Conservation (phyloP, 1,139 yeast genomes). For the Suhomyces ambrosiae region DNA sequence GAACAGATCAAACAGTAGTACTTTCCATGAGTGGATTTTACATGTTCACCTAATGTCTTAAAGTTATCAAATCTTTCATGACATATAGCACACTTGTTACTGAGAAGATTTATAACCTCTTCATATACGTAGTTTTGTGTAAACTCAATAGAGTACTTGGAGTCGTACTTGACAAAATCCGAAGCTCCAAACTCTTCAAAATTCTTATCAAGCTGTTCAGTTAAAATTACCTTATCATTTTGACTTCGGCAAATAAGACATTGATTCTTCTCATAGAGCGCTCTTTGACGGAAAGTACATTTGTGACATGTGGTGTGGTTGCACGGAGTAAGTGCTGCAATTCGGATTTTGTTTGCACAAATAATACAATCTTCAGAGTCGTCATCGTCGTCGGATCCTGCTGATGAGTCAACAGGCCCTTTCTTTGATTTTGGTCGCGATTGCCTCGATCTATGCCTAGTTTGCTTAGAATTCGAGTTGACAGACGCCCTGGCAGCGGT, state of each 20-base stretch:
- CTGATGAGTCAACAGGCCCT: constrained; percentile 10
- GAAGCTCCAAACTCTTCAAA: constrained; percentile 39
- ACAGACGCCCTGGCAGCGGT: not conserved
- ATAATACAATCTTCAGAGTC: constrained; percentile 64
- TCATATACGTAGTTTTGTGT: constrained; percentile 45
- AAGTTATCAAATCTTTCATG: constrained; percentile 45
- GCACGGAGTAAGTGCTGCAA: constrained; percentile 78
- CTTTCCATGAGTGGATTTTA: constrained; percentile 60
- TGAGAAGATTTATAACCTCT: constrained; percentile 54
- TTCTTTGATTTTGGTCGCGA: constrained; percentile 1
- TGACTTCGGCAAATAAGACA: constrained; percentile 87
- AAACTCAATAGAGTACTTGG: constrained; percentile 53
- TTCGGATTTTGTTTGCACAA: constrained; percentile 72
- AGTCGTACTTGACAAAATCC: constrained; percentile 38
- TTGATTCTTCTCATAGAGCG: constrained; percentile 67
- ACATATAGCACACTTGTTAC: constrained; percentile 62
- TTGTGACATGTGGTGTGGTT: constrained; percentile 81
- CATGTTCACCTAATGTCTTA: constrained; percentile 66
- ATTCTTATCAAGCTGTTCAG: constrained; percentile 46
- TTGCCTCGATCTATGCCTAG: not conserved
- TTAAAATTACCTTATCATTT: constrained; percentile 58
- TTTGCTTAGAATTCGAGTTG: too few species aligned
- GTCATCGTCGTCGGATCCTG: constrained; percentile 31
- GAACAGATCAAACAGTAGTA: constrained; percentile 76
- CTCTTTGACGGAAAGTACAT: constrained; percentile 84